Evolutionary conservation across 129 eudicot genomes (phyloP), one percentile per base, ranked within the genome.

Genomic region (Flaveria sonorensis): DNA sequence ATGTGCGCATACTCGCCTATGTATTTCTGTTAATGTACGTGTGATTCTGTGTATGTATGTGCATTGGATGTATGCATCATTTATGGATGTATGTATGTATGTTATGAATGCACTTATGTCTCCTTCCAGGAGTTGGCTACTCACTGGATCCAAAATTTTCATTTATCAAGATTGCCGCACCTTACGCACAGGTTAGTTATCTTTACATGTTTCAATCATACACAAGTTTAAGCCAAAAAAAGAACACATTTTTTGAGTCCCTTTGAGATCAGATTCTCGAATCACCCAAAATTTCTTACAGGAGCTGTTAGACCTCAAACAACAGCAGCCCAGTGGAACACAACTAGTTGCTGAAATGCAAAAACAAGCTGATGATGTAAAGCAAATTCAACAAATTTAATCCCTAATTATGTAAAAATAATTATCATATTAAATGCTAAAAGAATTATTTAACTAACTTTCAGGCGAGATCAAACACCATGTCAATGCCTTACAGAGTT

Each of bases 401-500:
- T 71, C 53, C 53, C 61, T 53, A 50, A 24, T 19, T 42, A 12
- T 24, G 3, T 62, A 14, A 28, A 28, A 30, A 14, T 14, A 28
- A 10, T 68, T 14, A 42, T 69, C 18, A 20, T 19, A 6, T 42
- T 77, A 48, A 10, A 52, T 70, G 47, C 71, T 71, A 84, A 74
- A 40, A 65, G 15, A 36, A 56, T 15, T 23, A 14, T 75, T 7
- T 42, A 45, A 60, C 15, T 1, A 40, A 73, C 51, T 75, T 79
- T 59, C 92, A 94, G 99, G 97, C 97, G 56, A 84, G 97, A 82
- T 72, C 96, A 72, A 77, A 76, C 83, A 86, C 99, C 36, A 79
- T 94, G 66, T 91, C 99, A 55, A 94, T 94, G 99, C 99, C 99
- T 79, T 91, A 83, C 83, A 81, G 99, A 81, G 89, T 94, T 82